A percentile compares a stretch with the other conserved stretches of the same genome.
phyloP scores from a whole-genome alignment of 2,329 filamentous ascomycete species.

The Diaporthe humulicola region DNA sequence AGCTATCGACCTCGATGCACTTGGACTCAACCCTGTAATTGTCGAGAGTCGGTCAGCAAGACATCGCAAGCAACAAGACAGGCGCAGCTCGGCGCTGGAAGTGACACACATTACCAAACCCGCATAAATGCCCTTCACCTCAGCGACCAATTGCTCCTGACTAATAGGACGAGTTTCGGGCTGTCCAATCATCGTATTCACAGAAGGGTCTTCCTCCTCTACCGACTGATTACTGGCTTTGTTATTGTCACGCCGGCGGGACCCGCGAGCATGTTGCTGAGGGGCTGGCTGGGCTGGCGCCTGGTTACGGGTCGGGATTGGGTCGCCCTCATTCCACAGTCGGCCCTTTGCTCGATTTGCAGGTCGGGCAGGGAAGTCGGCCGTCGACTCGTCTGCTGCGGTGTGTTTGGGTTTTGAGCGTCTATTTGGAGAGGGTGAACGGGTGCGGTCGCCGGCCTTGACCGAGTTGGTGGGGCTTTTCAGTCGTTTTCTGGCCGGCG shows the following conservation, averaged over 20 bases:
- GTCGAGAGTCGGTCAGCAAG: neutral
- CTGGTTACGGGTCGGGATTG: neutral
- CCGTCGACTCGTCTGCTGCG: neutral
- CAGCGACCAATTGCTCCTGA: slow-evolving; percentile 82
- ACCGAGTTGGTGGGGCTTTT: slow-evolving; percentile 24
- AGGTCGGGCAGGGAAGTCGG: slow-evolving; percentile 31
- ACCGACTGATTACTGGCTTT: neutral
- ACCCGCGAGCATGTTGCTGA: neutral
- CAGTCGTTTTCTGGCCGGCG: slow-evolving; percentile 25
- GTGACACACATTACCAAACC: slow-evolving; percentile 75
- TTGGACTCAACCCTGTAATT: slow-evolving; percentile 76
- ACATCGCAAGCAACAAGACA: neutral
- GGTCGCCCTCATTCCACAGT: slow-evolving; percentile 35
- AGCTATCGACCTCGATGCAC: slow-evolving; percentile 85
- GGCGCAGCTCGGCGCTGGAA: neutral
- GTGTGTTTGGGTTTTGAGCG: neutral
- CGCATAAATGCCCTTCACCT: slow-evolving; percentile 87
- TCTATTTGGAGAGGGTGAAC: slow-evolving; percentile 11
- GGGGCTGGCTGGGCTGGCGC: slow-evolving; percentile 3
- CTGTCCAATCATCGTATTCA: slow-evolving; percentile 54
- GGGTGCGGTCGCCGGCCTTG: slow-evolving; percentile 17
- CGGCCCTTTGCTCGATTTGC: slow-evolving; percentile 10
- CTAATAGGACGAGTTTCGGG: slow-evolving; percentile 78
- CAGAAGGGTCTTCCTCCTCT: slow-evolving; percentile 40
- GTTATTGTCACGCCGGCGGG: neutral